phyloP scores from a whole-genome alignment of 345 rosid genomes.

The Passiflora organensis region DNA sequence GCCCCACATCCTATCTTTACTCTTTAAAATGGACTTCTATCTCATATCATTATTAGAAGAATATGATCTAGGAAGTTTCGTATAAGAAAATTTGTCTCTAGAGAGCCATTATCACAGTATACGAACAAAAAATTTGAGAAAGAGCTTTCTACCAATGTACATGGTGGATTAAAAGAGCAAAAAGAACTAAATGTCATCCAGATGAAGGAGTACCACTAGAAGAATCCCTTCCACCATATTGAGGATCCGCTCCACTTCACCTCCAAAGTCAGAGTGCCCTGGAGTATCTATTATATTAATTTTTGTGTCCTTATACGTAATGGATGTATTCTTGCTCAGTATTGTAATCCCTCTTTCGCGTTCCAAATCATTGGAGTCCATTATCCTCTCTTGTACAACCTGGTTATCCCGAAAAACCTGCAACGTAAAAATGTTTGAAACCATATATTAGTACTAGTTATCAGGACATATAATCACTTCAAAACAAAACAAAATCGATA shows the following conservation, averaged over 20 bases:
- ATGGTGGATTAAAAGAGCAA: not conserved
- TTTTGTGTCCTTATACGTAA: slow-evolving; percentile 76
- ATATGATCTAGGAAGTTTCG: too few relatives aligned
- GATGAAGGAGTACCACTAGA: slow-evolving; percentile 78
- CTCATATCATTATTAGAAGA: too few relatives aligned
- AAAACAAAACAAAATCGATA: too few relatives aligned
- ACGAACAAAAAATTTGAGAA: not conserved
- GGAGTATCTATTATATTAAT: slow-evolving; percentile 96
- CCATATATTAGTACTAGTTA: too few relatives aligned
- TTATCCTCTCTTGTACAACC: slow-evolving; percentile 79
- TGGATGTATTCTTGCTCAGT: slow-evolving; percentile 92
- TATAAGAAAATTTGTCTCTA: too few relatives aligned
- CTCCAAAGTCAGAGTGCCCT: slow-evolving; percentile 98
- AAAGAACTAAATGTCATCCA: slow-evolving; percentile 12
- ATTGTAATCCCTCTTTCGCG: slow-evolving; percentile 98
- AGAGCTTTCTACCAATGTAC: not conserved
- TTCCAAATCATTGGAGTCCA: slow-evolving; percentile 97
- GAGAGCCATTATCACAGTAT: too few relatives aligned
- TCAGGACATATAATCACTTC: too few relatives aligned
- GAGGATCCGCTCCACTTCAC: slow-evolving; percentile 97
- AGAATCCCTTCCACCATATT: slow-evolving; percentile 99
- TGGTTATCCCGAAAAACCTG: slow-evolving; percentile 97
- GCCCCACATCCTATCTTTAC: too few relatives aligned
- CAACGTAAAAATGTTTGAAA: too few relatives aligned
- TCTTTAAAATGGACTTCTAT: too few relatives aligned